Evolutionary conservation across 768 basidiomycete species (phyloP).

Genomic region (Boletus subcaerulescens): DNA sequence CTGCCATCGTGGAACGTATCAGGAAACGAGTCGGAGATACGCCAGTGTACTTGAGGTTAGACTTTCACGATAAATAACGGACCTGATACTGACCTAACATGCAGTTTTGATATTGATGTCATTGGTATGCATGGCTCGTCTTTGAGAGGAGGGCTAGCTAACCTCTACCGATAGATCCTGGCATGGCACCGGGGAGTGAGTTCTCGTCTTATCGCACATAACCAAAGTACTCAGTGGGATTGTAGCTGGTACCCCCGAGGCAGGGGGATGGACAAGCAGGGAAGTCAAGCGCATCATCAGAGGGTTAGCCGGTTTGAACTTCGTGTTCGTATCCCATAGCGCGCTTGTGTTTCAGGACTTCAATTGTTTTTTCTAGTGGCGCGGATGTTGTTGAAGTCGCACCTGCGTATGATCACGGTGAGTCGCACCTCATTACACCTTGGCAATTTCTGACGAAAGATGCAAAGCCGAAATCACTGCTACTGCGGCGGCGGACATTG

Average conservation of each 20-base stretch:
- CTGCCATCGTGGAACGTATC: conserved; percentile 68
- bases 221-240: not conserved
- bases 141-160: not conserved
- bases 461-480: conserved; percentile 38
- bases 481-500: conserved; percentile 42
- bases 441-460: conserved; percentile 4
- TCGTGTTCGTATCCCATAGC: conserved; percentile 48
- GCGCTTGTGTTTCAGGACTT: not conserved
- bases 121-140: conserved; percentile 45
- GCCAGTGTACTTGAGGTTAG: conserved; percentile 72
- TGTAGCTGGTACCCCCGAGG: conserved; percentile 78
- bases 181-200: conserved; percentile 75
- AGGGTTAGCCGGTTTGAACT: conserved; percentile 74
- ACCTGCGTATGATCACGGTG: conserved; percentile 28
- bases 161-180: conserved; percentile 52
- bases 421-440: not conserved
- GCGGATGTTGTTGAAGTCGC: conserved; percentile 27
- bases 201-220: conserved; percentile 3
- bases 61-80: not conserved
- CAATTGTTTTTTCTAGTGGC: conserved; percentile 9
- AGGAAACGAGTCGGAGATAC: conserved; percentile 65
- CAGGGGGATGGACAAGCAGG: conserved; percentile 81
- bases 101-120: conserved; percentile 78
- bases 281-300: conserved; percentile 80
- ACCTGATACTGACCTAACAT: not conserved